Evolutionary conservation across 768 basidiomycete genomes (phyloP).

Genomic region (Termitomyces sp.): DNA sequence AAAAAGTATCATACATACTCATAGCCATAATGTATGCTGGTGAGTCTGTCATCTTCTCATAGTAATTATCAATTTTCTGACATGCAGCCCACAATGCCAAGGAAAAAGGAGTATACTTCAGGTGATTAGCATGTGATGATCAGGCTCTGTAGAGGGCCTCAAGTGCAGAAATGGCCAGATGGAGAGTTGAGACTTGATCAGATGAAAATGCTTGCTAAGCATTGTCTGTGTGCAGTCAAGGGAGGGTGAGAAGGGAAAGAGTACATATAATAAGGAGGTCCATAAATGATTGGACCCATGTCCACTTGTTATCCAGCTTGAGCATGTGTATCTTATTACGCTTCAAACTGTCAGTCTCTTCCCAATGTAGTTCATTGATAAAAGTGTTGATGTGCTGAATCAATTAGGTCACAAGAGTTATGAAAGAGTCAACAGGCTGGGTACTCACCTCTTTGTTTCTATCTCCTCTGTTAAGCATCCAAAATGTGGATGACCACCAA

Average conservation of each 20-base stretch:
- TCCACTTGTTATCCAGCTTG: neutral
- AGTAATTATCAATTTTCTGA: constrained; percentile 29
- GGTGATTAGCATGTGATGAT: neutral
- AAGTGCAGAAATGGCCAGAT: constrained; percentile 5
- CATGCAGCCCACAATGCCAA: constrained; percentile 21
- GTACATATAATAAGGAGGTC: too few relatives aligned
- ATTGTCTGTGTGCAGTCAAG: neutral
- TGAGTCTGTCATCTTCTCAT: constrained; percentile 14
- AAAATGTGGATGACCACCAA: constrained; percentile 28
- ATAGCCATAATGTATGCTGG: too few relatives aligned
- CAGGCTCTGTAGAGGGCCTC: neutral
- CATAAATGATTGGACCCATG: too few relatives aligned
- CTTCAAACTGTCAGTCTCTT: neutral
- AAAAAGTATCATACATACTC: constrained; percentile 15
- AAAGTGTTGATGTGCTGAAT: neutral
- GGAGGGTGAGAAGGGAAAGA: neutral
- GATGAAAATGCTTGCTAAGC: neutral
- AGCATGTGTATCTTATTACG: neutral
- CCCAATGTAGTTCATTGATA: neutral
- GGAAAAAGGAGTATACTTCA: neutral
- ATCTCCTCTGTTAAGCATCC: constrained; percentile 20
- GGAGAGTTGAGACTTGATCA: neutral
- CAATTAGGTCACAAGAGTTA: neutral
- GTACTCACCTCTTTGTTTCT: neutral
- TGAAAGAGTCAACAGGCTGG: neutral